Evolutionary conservation across 768 basidiomycete species (phyloP).

Genomic region (Lactarius hatsudake): DNA sequence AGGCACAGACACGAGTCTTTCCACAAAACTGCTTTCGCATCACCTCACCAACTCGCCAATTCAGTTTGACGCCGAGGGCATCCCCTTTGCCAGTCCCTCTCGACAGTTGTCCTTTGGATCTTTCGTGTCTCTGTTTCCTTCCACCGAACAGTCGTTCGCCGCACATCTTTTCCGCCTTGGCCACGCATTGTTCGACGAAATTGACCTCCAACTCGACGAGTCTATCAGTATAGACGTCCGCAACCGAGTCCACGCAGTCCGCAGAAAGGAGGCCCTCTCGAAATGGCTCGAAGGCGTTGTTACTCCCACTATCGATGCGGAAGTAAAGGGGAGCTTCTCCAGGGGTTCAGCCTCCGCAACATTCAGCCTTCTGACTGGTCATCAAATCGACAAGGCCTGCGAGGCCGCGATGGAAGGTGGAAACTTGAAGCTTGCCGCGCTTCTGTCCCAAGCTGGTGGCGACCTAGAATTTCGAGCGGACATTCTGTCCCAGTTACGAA

Average conservation of each 20-base stretch:
- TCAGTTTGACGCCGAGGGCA: constrained; percentile 60
- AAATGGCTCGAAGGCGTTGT: constrained; percentile 82
- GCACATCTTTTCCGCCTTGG: constrained; percentile 87
- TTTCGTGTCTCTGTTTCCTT: constrained; percentile 67
- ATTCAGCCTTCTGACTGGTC: constrained; percentile 80
- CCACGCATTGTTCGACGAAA: constrained; percentile 81
- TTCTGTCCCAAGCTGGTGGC: constrained; percentile 84
- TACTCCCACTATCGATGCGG: constrained; percentile 65
- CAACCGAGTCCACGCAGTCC: constrained; percentile 56
- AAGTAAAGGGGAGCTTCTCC: constrained; percentile 52
- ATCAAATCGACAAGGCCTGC: constrained; percentile 84
- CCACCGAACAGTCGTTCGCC: constrained; percentile 68
- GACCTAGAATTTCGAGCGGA: constrained; percentile 72
- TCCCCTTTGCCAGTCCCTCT: constrained; percentile 68
- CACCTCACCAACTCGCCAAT: constrained; percentile 75
- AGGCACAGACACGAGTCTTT: constrained; percentile 39
- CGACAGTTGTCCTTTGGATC: constrained; percentile 70
- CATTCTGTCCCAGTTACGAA: constrained; percentile 66
- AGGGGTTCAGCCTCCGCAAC: constrained; percentile 49
- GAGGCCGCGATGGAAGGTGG: constrained; percentile 69
- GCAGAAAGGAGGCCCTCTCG: constrained; percentile 77
- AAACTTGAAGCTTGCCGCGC: constrained; percentile 81
- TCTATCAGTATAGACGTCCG: constrained; percentile 59
- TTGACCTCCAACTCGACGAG: constrained; percentile 60
- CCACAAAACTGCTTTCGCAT: constrained; percentile 67